Conservation (phyloP, 176 grass and related monocot genomes). For the Pharus latifolius region DNA sequence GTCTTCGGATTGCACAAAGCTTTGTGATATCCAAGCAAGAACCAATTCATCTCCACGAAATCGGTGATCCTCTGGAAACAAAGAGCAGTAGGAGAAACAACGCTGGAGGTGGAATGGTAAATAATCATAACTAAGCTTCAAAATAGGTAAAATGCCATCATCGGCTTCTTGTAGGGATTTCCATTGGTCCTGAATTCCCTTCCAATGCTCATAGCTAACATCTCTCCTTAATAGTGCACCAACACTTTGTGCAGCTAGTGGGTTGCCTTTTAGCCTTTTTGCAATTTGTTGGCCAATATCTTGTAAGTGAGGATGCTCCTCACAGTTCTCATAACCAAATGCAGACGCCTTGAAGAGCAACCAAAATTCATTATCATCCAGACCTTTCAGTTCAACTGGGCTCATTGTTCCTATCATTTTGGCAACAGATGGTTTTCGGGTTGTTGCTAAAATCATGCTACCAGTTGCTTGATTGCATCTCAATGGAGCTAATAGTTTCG, state of each 20-base stretch:
- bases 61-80: slow-evolving; percentile 22
- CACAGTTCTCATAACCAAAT: slow-evolving; percentile 20
- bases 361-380: slow-evolving; percentile 23
- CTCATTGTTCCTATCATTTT: slow-evolving; percentile 7
- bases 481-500: slow-evolving; percentile 23
- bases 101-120: slow-evolving; percentile 6
- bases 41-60: slow-evolving; percentile 19
- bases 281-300: slow-evolving; percentile 15
- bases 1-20: slow-evolving; percentile 13
- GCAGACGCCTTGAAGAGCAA: slow-evolving; percentile 25
- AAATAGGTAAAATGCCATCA: slow-evolving; percentile 1
- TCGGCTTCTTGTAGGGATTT: not conserved
- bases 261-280: slow-evolving; percentile 2
- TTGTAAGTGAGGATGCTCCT: not conserved
- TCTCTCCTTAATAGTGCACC: slow-evolving; percentile 11
- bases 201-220: not conserved
- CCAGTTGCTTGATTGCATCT: not conserved
- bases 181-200: slow-evolving; percentile 2
- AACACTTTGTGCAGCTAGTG: slow-evolving; percentile 19
- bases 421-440: not conserved
- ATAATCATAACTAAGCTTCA: slow-evolving; percentile 17
- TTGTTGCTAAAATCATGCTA: slow-evolving; percentile 24
- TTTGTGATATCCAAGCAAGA: slow-evolving; percentile 44
- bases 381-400: not conserved
- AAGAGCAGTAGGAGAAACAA: slow-evolving; percentile 21